Conservation (phyloP, 805 yeast genomes). For the Starmerella tilneyi region DNA sequence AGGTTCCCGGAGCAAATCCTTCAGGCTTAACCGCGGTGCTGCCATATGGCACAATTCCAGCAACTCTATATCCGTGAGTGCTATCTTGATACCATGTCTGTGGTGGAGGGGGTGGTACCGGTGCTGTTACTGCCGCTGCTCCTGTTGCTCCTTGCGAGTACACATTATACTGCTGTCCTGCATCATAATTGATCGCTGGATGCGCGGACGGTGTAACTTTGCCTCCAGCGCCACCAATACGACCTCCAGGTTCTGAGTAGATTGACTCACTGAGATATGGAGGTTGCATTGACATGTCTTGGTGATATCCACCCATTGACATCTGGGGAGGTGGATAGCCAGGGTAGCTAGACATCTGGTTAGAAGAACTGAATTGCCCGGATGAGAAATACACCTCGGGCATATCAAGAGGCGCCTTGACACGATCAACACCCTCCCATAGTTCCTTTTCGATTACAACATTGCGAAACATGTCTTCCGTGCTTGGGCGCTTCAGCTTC, state of each 20-base stretch:
- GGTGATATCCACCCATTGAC: background rate
- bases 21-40: too few relatives aligned
- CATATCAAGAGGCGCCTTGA: background rate
- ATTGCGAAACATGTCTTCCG: slow-evolving; percentile 41
- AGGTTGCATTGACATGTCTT: background rate
- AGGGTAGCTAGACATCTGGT: background rate
- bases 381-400: background rate
- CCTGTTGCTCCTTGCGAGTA: background rate
- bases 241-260: too few relatives aligned
- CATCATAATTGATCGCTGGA: too few relatives aligned
- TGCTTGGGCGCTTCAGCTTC: slow-evolving; percentile 35
- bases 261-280: background rate
- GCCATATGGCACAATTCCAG: too few relatives aligned
- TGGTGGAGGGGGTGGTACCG: too few relatives aligned
- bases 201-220: too few relatives aligned
- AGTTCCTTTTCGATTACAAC: slow-evolving; percentile 34
- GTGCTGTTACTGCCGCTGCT: too few relatives aligned
- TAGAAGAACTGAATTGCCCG: background rate
- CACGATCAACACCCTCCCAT: slow-evolving; percentile 12
- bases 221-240: too few relatives aligned
- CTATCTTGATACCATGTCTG: background rate
- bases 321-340: background rate
- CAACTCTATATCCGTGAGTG: background rate
- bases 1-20: too few relatives aligned
- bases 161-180: background rate